A percentile compares a stretch with the other conserved stretches of the same genome.
These are phyloP conservation scores for Musa balbisiana DNA, from an alignment of 202 grass and related monocot species.

Conservation along the genomic window DNA sequence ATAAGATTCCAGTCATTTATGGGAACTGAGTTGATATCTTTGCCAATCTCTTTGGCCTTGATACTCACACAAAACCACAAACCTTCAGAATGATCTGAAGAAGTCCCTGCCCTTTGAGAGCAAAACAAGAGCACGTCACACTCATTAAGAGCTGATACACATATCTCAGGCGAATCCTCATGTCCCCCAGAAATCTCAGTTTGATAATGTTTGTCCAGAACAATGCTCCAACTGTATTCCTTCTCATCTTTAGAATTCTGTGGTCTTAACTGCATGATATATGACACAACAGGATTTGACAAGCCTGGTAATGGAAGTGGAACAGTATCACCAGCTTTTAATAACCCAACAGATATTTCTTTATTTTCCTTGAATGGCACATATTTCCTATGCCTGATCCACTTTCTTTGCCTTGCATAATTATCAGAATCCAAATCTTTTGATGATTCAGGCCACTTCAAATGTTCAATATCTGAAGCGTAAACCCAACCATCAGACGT, in stretches of 20 bases:
- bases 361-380: slow-evolving; percentile 36
- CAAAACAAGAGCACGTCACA: slow-evolving; percentile 81
- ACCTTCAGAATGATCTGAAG: slow-evolving; percentile 48
- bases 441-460: slow-evolving; percentile 24
- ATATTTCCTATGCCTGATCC: slow-evolving; percentile 33
- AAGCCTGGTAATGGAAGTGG: slow-evolving; percentile 64
- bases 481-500: slow-evolving; percentile 42
- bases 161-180: slow-evolving; percentile 52
- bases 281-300: slow-evolving; percentile 47
- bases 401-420: slow-evolving; percentile 35
- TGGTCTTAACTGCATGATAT: slow-evolving; percentile 65
- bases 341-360: slow-evolving; percentile 53
- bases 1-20: slow-evolving; percentile 88
- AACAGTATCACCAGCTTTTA: slow-evolving; percentile 58
- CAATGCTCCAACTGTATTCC: slow-evolving; percentile 71
- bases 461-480: slow-evolving; percentile 24
- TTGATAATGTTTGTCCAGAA: slow-evolving; percentile 51
- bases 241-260: slow-evolving; percentile 28
- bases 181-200: slow-evolving; percentile 41
- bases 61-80: slow-evolving; percentile 89
- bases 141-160: slow-evolving; percentile 76
- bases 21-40: slow-evolving; percentile 74
- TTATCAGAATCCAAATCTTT: slow-evolving; percentile 5
- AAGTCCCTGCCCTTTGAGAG: slow-evolving; percentile 47
- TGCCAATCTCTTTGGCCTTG: slow-evolving; percentile 88